Evolutionary conservation across 345 rosid species (phyloP).

Genomic region (Trapa bicornis): DNA sequence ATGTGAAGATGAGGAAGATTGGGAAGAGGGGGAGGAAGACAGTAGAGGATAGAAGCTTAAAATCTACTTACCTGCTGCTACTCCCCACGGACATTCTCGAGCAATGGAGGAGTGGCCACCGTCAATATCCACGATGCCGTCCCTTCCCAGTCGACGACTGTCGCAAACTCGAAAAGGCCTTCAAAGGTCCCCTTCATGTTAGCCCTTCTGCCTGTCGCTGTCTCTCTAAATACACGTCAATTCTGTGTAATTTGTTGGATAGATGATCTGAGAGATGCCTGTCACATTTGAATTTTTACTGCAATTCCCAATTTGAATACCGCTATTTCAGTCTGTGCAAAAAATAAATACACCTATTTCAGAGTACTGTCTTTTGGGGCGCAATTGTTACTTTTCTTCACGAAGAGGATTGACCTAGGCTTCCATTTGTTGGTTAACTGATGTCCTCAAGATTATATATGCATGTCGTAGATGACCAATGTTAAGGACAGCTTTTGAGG

Average conservation of each 20-base stretch:
- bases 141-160: constrained; percentile 67
- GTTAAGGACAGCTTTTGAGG: too few relatives aligned
- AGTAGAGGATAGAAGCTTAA: not conserved
- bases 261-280: not conserved
- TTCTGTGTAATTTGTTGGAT: not conserved
- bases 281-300: not conserved
- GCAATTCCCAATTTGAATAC: not conserved
- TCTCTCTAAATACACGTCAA: not conserved
- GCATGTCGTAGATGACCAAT: too few relatives aligned
- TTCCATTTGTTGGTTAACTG: too few relatives aligned
- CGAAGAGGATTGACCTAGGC: too few relatives aligned
- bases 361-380: too few relatives aligned
- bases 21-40: too few relatives aligned
- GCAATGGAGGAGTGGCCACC: constrained; percentile 28
- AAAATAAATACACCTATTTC: too few relatives aligned
- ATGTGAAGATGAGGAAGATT: too few relatives aligned
- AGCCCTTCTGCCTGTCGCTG: too few relatives aligned
- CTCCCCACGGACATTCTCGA: not conserved
- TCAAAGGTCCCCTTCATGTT: constrained; percentile 34
- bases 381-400: too few relatives aligned
- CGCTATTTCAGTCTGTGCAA: too few relatives aligned
- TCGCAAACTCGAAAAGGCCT: constrained; percentile 44
- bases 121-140: constrained; percentile 42
- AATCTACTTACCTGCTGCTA: constrained; percentile 3
- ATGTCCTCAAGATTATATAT: too few relatives aligned